phyloP scores from a whole-genome alignment of 345 rosid species.

The Hirschfeldia incana region DNA sequence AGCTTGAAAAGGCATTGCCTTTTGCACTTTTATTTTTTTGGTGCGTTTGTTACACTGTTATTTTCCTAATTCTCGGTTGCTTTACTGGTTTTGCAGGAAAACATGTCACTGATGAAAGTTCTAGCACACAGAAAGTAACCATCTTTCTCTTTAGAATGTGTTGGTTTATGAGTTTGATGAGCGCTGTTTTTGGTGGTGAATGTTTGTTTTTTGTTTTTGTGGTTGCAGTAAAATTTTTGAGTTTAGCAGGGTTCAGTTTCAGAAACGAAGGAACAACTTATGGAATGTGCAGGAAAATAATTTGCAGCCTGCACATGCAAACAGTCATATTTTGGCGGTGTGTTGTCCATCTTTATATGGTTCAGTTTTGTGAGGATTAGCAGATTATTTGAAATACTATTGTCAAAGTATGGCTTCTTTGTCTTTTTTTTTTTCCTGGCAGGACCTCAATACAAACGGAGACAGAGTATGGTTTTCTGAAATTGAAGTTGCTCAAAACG shows the following conservation, averaged over 20 bases:
- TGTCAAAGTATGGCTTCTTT: not conserved
- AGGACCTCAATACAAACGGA: conserved; percentile 70
- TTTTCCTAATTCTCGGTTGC: conserved; percentile 1
- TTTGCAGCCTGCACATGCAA: conserved; percentile 60
- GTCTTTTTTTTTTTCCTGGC: conserved; percentile 38
- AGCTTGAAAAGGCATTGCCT: conserved; percentile 52
- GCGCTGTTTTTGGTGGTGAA: not conserved
- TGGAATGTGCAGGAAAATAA: conserved; percentile 69
- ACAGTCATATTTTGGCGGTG: conserved; percentile 68
- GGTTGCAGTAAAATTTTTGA: conserved; percentile 59
- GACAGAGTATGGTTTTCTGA: conserved; percentile 54
- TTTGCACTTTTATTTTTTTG: conserved; percentile 5
- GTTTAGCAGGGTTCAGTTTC: conserved; percentile 52
- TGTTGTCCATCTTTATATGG: conserved; percentile 16
- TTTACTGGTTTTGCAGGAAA: conserved; percentile 45
- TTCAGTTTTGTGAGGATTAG: conserved; percentile 18
- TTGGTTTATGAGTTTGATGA: conserved; percentile 18
- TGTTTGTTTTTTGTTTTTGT: not conserved
- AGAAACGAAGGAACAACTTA: conserved; percentile 57
- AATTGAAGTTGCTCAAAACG: conserved; percentile 6
- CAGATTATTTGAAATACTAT: not conserved
- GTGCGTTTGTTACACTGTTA: not conserved
- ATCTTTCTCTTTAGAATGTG: conserved; percentile 14
- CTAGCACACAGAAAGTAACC: conserved; percentile 60
- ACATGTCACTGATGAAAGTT: conserved; percentile 51